Evolutionary conservation across 768 basidiomycete genomes (phyloP).

Genomic region (Tulasnella sp.): DNA sequence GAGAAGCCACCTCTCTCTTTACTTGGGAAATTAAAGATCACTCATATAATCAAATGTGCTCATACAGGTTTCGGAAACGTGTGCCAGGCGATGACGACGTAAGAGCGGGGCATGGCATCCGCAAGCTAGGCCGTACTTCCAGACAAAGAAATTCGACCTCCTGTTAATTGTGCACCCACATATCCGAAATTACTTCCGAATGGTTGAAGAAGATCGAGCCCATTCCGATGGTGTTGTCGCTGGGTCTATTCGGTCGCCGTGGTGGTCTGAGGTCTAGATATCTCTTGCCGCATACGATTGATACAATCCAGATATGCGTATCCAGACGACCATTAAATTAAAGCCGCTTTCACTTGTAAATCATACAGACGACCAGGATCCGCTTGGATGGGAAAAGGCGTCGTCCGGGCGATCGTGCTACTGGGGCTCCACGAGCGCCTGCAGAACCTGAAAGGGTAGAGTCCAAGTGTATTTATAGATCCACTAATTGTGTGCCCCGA

Average conservation of each 20-base stretch:
- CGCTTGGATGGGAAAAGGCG: neutral
- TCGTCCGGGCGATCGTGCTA: neutral
- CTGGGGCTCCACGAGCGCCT: neutral
- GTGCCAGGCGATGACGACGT: neutral
- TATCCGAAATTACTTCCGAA: neutral
- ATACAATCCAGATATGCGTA: neutral
- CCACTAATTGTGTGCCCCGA: neutral
- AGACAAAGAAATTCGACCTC: neutral
- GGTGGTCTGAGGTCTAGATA: neutral
- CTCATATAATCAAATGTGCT: neutral
- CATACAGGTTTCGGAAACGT: neutral
- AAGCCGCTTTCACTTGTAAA: neutral
- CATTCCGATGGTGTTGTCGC: neutral
- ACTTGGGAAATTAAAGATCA: neutral
- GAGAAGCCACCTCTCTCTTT: neutral
- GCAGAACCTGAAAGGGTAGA: neutral
- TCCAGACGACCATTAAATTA: neutral
- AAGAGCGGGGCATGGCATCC: neutral
- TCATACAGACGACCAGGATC: neutral
- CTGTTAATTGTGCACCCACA: neutral
- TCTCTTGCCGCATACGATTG: neutral
- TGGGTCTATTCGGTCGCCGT: neutral
- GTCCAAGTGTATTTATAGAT: neutral
- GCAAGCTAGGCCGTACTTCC: neutral
- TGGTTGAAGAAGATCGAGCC: neutral